phyloP scores from a whole-genome alignment of 768 basidiomycete species.

The Leucosporidium creatinivorum region DNA sequence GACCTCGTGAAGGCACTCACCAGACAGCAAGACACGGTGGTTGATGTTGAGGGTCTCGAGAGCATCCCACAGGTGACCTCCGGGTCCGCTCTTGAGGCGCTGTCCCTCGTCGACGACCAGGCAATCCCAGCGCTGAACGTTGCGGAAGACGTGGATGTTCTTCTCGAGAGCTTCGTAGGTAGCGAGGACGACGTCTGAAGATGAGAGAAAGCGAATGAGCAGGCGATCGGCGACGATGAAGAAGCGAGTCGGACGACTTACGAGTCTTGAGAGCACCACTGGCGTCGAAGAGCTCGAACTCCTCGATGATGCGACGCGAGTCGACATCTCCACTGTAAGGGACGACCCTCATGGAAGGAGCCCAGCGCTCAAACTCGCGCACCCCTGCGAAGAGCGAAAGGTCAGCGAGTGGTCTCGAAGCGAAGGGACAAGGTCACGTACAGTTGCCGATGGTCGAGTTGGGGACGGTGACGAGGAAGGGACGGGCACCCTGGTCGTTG shows the following conservation, averaged over 20 bases:
- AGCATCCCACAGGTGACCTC: constrained; percentile 10
- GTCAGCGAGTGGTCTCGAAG: neutral
- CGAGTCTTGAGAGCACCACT: constrained; percentile 29
- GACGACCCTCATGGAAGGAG: constrained; percentile 58
- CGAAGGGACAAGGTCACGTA: neutral
- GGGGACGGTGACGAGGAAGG: constrained; percentile 84
- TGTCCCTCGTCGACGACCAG: constrained; percentile 73
- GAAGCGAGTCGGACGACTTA: neutral
- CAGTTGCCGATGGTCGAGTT: constrained; percentile 85
- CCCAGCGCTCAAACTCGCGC: constrained; percentile 80
- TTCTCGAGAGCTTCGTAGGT: constrained; percentile 71
- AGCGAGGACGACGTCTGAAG: constrained; percentile 80
- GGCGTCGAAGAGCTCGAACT: constrained; percentile 69
- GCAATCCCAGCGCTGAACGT: constrained; percentile 84
- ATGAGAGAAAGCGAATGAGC: constrained; percentile 46
- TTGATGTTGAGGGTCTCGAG: constrained; percentile 15
- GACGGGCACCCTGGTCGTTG: constrained; percentile 55
- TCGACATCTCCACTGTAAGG: constrained; percentile 71
- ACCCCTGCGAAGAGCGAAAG: constrained; percentile 50
- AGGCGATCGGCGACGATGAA: neutral
- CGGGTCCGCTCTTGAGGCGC: constrained; percentile 69
- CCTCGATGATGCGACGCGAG: constrained; percentile 68
- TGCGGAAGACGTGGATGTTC: constrained; percentile 67
- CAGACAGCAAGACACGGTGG: constrained; percentile 48
- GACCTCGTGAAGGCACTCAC: constrained; percentile 79